Conservation (phyloP, 2,329 filamentous ascomycete species). For the Aureobasidium mangrovei region DNA sequence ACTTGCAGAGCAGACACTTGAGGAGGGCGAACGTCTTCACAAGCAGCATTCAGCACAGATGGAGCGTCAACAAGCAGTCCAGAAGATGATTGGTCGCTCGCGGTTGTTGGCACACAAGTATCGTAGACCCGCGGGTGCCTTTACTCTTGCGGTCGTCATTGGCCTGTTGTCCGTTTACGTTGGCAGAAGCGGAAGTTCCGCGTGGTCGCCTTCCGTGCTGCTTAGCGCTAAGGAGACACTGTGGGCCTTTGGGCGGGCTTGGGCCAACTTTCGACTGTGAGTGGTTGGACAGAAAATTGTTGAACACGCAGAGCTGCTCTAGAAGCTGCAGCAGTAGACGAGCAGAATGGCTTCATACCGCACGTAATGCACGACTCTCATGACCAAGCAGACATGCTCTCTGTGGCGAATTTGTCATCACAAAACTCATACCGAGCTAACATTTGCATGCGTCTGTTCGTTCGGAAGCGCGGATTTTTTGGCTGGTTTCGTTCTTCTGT, state of each 20-base stretch:
- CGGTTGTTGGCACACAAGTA: slow-evolving; percentile 50
- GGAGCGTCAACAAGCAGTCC: slow-evolving; percentile 51
- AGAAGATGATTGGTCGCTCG: slow-evolving; percentile 37
- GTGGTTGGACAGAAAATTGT: background rate
- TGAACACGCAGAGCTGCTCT: too few relatives aligned
- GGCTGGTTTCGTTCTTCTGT: too few relatives aligned
- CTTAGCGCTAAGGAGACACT: background rate
- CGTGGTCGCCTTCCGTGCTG: background rate
- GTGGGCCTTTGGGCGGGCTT: background rate
- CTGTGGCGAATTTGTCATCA: too few relatives aligned
- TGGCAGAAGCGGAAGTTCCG: slow-evolving; percentile 26
- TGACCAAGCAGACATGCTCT: too few relatives aligned
- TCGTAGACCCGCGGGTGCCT: slow-evolving; percentile 52
- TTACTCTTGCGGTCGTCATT: slow-evolving; percentile 50
- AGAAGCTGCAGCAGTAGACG: too few relatives aligned
- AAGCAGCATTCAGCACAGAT: slow-evolving; percentile 63
- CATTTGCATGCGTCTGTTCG: too few relatives aligned
- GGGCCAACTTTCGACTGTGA: background rate
- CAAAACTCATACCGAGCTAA: too few relatives aligned
- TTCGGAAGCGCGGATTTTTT: too few relatives aligned
- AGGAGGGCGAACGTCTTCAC: slow-evolving; percentile 61
- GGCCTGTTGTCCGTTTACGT: slow-evolving; percentile 61
- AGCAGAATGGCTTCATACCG: too few relatives aligned
- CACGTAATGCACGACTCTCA: too few relatives aligned
- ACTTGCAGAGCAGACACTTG: slow-evolving; percentile 48